Evolutionary conservation across 192 early-diverging fungal species (phyloP), one percentile per base, ranked within the genome.

Genomic region (Chytriomyces confervae): DNA sequence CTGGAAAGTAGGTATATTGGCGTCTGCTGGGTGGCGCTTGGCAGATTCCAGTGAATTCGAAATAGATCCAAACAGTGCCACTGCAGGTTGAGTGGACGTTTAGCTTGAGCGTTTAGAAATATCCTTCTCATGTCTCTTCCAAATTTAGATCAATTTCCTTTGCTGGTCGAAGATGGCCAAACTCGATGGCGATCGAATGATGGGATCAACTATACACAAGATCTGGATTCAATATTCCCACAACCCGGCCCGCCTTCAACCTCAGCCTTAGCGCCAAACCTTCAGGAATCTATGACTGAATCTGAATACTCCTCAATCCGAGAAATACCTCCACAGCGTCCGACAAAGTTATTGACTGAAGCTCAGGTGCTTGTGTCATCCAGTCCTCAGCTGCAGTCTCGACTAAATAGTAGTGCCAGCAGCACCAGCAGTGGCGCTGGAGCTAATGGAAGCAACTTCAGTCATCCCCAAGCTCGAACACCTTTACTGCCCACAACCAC

Each of bases 11-110:
- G 1, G 13, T 8, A 48, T 61, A 6, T 20, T 53, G 8, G 61
- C 77, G 36, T 63, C 69, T 5, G 36, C 66, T 24, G 69, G 50
- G 10, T 74, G 61, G 72, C 23, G 79, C 45, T 81, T 11, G 23
- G 6, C 7, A 71, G 13, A 79, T n/a, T 20, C 18, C 46, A 62
- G 76, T 60, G 8, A 16, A 24, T 18, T 24, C 78, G 9, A 18
- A 73, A 77, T 16, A 18, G 65, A 18, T 66, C 13, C 48, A 36
- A 23, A 24, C 50, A 7, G n/a, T 46, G 24, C 76, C 76, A 36
- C 76, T 77, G 0, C 29, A 50, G 5, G 53, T 57, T 57, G 53
- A 57, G 53, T 20, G 16, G 16, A 13, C 53, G 13, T 57, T 4
- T 4, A 36, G 36, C 36, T 36, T 36, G 36, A 36, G 36, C 36